Base-by-base conservation (phyloP, 1,284 basidiomycete genomes). In the Pyrrhoderma lamaoense region DNA sequence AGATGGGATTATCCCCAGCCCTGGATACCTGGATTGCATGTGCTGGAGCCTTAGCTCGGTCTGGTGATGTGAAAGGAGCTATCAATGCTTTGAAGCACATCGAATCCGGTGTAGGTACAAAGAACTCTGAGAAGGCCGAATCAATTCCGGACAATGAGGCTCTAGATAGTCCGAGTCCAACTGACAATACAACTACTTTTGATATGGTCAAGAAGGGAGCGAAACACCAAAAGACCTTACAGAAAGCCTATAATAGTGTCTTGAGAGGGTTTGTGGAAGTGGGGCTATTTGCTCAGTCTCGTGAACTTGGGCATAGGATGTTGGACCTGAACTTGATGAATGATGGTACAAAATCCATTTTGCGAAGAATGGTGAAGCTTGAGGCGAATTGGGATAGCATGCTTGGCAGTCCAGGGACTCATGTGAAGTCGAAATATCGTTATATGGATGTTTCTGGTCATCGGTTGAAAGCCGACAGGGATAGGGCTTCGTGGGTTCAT, bases 41-140 rank as follows among this genome's bases (percentile, higher is more conserved):
- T 7, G 51, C 54, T 1, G 54, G 50, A 7, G 54, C 51, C 19
- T 52, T 49, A 23, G 54, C 54, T 8, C 54, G 54, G 19, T 52
- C 54, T n/a, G 54, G 54, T n/a, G 54, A 56, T 23, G 13, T 52
- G 5, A 18, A 38, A 23, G 44, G 49, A 2, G 45, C 44, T 16
- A 22, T 37, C 31, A 34, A 37, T 3, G 38, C 51, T 25, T 19
- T 55, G 16, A 35, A 49, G 5, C 43, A 50, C 27, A 22, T 54
- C 13, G 53, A 50, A 25, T 22, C 19, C 2, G 3, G 40, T 38
- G 2, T 37, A 5, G 11, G 14, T 5, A 11, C 14, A 37, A 13
- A 8, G n/a, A 13, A 25, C n/a, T n/a, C n/a, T n/a, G n/a, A n/a
- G n/a, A 31, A 31, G 45, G 16, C n/a, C 19, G 8, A 14, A n/a